Conservation (phyloP, 352 stramenopile species). For the Aphanomyces astaci region DNA sequence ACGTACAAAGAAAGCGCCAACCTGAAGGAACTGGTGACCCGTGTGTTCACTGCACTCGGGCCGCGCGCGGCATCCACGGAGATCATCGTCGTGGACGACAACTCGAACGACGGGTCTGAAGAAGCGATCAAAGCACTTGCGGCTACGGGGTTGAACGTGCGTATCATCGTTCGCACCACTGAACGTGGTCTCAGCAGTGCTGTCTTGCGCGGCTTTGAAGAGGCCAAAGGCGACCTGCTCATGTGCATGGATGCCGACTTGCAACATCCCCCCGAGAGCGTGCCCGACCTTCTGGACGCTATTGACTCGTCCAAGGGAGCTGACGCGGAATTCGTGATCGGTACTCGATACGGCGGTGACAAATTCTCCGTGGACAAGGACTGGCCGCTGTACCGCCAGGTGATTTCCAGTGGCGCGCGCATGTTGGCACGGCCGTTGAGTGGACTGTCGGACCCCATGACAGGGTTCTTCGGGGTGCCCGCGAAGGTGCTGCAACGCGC, state of each 20-base stretch:
- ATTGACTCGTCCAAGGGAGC: conserved; percentile 24
- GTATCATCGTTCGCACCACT: conserved; percentile 20
- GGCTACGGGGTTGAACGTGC: conserved; percentile 12
- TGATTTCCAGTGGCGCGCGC: conserved; percentile 32
- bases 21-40: conserved; percentile 20
- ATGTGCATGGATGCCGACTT: conserved; percentile 36
- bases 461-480: conserved; percentile 32
- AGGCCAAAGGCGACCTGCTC: conserved; percentile 14
- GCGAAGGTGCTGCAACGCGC: conserved; percentile 24
- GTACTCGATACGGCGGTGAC: conserved; percentile 29
- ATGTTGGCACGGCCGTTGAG: conserved; percentile 30
- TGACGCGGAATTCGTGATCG: conserved; percentile 31
- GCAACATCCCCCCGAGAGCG: conserved; percentile 35
- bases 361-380: conserved; percentile 28
- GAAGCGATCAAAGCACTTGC: conserved; percentile 21
- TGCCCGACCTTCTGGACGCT: conserved; percentile 27
- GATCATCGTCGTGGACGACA: conserved; percentile 22
- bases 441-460: conserved; percentile 33
- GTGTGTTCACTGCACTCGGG: conserved; percentile 16
- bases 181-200: conserved; percentile 22
- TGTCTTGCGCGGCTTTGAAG: conserved; percentile 23
- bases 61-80: background rate
- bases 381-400: conserved; percentile 27
- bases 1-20: conserved; percentile 25
- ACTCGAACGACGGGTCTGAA: conserved; percentile 18